Evolutionary conservation across 73 alveolate species (phyloP), one percentile per base, ranked within the genome.

Genomic region (Paramecium biaurelia): DNA sequence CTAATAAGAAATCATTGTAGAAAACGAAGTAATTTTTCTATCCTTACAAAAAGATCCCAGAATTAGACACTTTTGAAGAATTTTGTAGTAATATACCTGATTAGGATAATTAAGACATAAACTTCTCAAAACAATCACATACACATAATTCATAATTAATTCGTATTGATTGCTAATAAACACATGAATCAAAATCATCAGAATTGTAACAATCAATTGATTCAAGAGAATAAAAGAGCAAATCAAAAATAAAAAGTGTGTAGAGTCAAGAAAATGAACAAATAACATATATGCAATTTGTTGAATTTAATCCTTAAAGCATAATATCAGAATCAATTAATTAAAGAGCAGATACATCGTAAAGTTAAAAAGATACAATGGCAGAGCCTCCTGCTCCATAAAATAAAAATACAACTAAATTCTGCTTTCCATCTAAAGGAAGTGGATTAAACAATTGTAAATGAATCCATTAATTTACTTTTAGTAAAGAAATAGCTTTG

Each of bases 1-100:
- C 24, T 4, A 32, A 32, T 67, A 32, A 6, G 85, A 67, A 32
- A 28, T 34, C 26, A 34, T 67, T 28, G 26, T 30, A 67, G 41
- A 67, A 42, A 67, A 67, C 7, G 85, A 28, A 23, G 53, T 34
- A 32, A 24, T 67, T 18, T 9, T 34, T n/a, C 14, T 18, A 21
- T 53, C n/a, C 4, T 18, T 63, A 63, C 20, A 30, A 14, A n/a
- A 2, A 63, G 84, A 63, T 63, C 28, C 84, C 84, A 30, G 87
- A 74, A 74, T 23, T 74, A 21, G 87, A 74, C 20, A 74, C 87
- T n/a, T 74, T 74, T 34, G 87, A 74, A 74, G 87, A 74, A 34
- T 74, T 74, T 37, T 74, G 87, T 74, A 74, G 87, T 11, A 74
- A 74, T 74, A 74, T 74, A 2, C 87, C 87, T 34, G 87, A 37